Evolutionary conservation across 441 rosid species (phyloP), one percentile per base, ranked within the genome.

Genomic region (Euphorbia celastroides): DNA sequence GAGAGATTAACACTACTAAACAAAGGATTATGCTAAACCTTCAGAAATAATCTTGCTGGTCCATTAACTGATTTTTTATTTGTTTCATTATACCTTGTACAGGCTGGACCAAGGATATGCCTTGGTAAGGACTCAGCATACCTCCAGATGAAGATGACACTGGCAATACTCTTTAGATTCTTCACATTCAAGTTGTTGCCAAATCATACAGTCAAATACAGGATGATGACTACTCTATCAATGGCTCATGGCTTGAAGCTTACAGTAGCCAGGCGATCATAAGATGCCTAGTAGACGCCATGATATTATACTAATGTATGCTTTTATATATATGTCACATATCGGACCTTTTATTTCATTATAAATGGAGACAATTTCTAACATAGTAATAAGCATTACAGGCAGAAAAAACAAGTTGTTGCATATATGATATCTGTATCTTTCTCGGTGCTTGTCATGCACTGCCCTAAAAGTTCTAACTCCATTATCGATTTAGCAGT

Each of bases 71-170:
- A 27, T 26, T 25, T 26, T 26, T 5, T n/a, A n/a, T n/a, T 26
- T 56, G 19, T 6, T 56, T 5, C 25, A 26, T 56, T 26, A 56
- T 26, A 28, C 58, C 58, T 5, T 58, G 17, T 62, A 66, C 79
- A 93, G 96, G 97, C 93, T 5, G 97, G 98, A 48, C 98, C 97
- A 1, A 85, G 98, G 76, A 87, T 89, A 73, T 91, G 99, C 72
- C 87, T 93, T 0, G 99, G 99, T 8, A 91, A 93, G 61, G 99
- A 93, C 86, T 93, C 97, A 12, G 99, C 97, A 54, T 93, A 89
- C 77, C 92, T 91, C 44, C 99, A 94, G 78, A 94, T 91, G 96
- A 94, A 93, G 84, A 89, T 91, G 96, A 81, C 93, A n/a, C 74
- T 93, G 60, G 95, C 97, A 28, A 81, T 86, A 41, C 73, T 91